Evolutionary conservation across 805 yeast species (phyloP).

Genomic region (Ogataea kodamae): DNA sequence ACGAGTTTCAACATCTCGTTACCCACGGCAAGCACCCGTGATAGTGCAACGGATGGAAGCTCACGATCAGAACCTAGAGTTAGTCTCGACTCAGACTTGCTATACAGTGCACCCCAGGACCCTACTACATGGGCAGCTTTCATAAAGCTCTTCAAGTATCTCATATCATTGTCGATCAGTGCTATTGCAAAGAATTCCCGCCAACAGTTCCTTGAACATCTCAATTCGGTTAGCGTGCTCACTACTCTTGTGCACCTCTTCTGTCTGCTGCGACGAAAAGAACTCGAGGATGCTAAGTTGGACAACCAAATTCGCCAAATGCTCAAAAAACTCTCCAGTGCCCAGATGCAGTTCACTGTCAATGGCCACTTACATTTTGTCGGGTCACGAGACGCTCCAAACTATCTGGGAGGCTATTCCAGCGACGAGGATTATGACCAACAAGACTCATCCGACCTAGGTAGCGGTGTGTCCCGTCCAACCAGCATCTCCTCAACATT

Average conservation of each 20-base stretch:
- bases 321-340: constrained; percentile 48
- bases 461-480: constrained; percentile 2
- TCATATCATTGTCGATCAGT: constrained; percentile 46
- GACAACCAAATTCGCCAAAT: constrained; percentile 46
- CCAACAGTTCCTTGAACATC: constrained; percentile 49
- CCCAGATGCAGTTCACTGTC: constrained; percentile 60
- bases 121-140: constrained; percentile 58
- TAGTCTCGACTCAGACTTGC: constrained; percentile 37
- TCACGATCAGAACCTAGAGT: constrained; percentile 16
- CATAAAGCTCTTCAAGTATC: constrained; percentile 43
- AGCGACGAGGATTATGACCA: constrained; percentile 18
- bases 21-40: too few species aligned
- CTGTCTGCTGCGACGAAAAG: constrained; percentile 50
- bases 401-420: constrained; percentile 21
- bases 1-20: not conserved
- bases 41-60: constrained; percentile 11
- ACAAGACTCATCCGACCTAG: constrained; percentile 3
- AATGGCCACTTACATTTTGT: constrained; percentile 61
- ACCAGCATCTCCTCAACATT: constrained; percentile 11
- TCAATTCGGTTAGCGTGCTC: constrained; percentile 51
- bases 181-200: constrained; percentile 50
- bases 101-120: constrained; percentile 60
- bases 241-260: constrained; percentile 52
- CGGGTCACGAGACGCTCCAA: constrained; percentile 25
- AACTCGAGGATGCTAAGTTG: constrained; percentile 44